Evolutionary conservation across 1,284 basidiomycete species (phyloP).

Genomic region (Apiotrichum montevideense): DNA sequence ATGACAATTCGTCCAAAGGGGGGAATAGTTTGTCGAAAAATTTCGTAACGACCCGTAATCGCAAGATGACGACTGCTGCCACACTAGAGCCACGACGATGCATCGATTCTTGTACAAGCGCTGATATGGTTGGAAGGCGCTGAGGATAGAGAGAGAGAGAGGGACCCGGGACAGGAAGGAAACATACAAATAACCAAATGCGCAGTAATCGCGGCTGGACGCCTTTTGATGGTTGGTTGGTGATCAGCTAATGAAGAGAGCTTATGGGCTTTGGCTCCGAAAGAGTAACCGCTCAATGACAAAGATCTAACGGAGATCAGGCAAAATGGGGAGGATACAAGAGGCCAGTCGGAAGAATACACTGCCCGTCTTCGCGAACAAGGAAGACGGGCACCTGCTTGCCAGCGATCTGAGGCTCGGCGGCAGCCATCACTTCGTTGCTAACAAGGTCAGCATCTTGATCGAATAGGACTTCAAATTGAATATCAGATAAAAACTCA

Average conservation of each 20-base stretch:
- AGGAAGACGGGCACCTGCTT: constrained; percentile 70
- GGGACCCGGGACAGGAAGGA: background rate
- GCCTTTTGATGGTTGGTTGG: background rate
- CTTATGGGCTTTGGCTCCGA: no score
- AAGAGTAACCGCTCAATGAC: no score
- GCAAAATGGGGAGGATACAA: constrained; percentile 57
- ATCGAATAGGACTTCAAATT: no score
- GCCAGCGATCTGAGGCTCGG: constrained; percentile 35
- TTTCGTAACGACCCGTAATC: no score
- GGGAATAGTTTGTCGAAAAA: no score
- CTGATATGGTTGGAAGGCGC: background rate
- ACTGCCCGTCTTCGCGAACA: constrained; percentile 76
- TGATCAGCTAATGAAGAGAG: no score
- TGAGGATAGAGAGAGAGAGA: background rate
- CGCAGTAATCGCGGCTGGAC: background rate
- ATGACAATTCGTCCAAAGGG: no score
- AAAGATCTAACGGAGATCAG: no score
- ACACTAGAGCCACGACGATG: constrained; percentile 1
- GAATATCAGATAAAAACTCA: constrained; percentile 47
- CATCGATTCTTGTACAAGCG: constrained; percentile 6
- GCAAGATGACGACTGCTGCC: no score
- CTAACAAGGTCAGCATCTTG: constrained; percentile 6
- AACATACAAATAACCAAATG: constrained; percentile 1
- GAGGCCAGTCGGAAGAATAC: constrained; percentile 77
- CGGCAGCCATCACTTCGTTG: constrained; percentile 54